phyloP scores from a whole-genome alignment of 345 rosid species.

The Orychophragmus violaceus region DNA sequence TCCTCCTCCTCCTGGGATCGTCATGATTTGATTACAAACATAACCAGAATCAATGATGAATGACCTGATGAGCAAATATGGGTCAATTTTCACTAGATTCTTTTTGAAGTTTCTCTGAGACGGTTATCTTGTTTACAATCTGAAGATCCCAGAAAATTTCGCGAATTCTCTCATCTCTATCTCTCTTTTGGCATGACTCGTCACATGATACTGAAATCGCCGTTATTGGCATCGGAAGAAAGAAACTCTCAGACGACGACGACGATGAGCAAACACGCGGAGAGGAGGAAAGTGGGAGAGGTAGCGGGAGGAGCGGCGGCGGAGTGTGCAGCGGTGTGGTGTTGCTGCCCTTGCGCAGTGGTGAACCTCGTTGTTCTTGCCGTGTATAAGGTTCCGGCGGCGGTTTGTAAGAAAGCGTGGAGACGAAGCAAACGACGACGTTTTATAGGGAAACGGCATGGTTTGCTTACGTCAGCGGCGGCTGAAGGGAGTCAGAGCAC shows the following conservation, averaged over 20 bases:
- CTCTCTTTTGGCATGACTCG: constrained; percentile 28
- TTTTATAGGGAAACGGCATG: constrained; percentile 26
- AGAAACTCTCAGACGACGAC: background rate
- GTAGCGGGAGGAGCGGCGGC: constrained; percentile 66
- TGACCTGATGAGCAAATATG: constrained; percentile 3
- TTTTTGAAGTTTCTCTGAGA: constrained; percentile 19
- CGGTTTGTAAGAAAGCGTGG: constrained; percentile 53
- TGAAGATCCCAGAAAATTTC: constrained; percentile 11
- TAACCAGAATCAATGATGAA: constrained; percentile 26
- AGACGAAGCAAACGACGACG: constrained; percentile 34
- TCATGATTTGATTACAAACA: constrained; percentile 4
- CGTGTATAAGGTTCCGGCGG: constrained; percentile 56
- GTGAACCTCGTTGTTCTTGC: constrained; percentile 55
- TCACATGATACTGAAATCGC: constrained; percentile 21
- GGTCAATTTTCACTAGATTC: constrained; percentile 25
- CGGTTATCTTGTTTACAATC: constrained; percentile 4
- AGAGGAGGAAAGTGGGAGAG: constrained; percentile 39
- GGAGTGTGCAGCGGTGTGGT: constrained; percentile 62
- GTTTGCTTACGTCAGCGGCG: constrained; percentile 19
- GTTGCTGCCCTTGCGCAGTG: constrained; percentile 60
- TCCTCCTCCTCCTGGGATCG: background rate
- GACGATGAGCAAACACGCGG: background rate
- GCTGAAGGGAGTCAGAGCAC: constrained; percentile 8
- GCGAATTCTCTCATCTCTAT: background rate
- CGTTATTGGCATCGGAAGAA: constrained; percentile 22